Percentiles rank a stretch among this genome's conserved stretches.
These are phyloP conservation scores for Cynara cardunculus DNA, from an alignment of 129 eudicot species.

Conservation along the genomic window DNA sequence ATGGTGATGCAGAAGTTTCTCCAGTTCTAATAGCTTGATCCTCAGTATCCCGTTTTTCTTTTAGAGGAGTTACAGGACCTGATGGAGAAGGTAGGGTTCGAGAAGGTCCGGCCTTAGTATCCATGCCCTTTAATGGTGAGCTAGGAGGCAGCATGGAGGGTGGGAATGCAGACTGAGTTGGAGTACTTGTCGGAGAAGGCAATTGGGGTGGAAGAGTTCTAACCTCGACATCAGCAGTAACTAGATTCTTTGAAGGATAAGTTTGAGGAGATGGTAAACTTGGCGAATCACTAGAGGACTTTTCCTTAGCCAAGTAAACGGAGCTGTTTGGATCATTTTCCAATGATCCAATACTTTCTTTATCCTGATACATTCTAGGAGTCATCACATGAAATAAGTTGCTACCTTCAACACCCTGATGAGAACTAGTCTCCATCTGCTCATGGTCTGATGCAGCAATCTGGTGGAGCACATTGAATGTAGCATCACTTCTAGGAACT, in stretches of 20 bases:
- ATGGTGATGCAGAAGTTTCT: constrained; percentile 12
- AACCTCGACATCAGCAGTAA: neutral
- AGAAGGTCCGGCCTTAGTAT: constrained; percentile 11
- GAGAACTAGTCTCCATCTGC: constrained; percentile 19
- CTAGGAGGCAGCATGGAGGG: constrained; percentile 20
- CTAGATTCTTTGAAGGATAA: constrained; percentile 8
- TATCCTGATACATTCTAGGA: constrained; percentile 14
- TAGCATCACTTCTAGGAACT: constrained; percentile 38
- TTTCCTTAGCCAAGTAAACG: constrained; percentile 3
- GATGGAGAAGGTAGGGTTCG: constrained; percentile 21
- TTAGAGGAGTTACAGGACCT: constrained; percentile 25
- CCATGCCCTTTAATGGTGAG: constrained; percentile 9
- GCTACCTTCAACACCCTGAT: constrained; percentile 5
- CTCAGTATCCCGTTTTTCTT: constrained; percentile 22
- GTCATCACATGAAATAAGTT: constrained; percentile 5
- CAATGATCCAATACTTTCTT: constrained; percentile 10
- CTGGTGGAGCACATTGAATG: constrained; percentile 27
- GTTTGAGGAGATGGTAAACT: constrained; percentile 18
- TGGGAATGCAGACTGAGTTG: constrained; percentile 12
- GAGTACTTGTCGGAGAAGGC: constrained; percentile 6
- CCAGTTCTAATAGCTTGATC: constrained; percentile 1
- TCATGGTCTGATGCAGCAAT: constrained; percentile 37
- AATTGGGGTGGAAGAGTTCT: constrained; percentile 3
- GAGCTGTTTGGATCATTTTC: constrained; percentile 2
- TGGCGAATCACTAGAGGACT: neutral